Evolutionary conservation across 1,139 yeast genomes (phyloP).

Genomic region (Magnusiomyces suaveolens): DNA sequence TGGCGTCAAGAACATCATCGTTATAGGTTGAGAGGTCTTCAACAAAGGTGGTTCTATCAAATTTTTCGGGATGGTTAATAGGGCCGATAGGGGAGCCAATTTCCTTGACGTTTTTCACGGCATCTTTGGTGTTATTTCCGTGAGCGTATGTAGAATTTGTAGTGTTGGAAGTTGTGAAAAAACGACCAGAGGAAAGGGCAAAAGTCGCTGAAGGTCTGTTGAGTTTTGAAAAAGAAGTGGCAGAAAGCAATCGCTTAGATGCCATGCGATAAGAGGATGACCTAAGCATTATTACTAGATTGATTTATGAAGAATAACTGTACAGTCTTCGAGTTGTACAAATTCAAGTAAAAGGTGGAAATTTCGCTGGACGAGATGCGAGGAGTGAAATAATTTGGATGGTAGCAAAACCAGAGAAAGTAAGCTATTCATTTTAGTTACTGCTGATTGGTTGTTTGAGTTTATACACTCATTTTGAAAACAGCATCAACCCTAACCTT

Average conservation of each 20-base stretch:
- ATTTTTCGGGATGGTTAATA: conserved; percentile 27
- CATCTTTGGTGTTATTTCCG: conserved; percentile 13
- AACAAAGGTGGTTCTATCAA: conserved; percentile 29
- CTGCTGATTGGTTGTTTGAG: neutral
- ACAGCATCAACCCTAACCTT: too few species aligned
- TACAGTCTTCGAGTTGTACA: too few species aligned
- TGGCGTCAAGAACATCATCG: conserved; percentile 22
- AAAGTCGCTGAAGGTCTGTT: neutral
- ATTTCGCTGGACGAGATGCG: too few species aligned
- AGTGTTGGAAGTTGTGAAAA: conserved; percentile 11
- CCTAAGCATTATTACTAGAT: conserved; percentile 5
- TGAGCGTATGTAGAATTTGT: conserved; percentile 9
- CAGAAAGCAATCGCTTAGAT: conserved; percentile 1
- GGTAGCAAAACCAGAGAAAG: too few species aligned
- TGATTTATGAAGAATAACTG: too few species aligned
- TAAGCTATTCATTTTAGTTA: neutral
- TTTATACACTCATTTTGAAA: too few species aligned
- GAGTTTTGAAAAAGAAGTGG: neutral
- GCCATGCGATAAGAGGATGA: conserved; percentile 5
- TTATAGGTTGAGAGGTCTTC: conserved; percentile 28
- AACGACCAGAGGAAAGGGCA: neutral
- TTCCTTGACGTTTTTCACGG: conserved; percentile 21
- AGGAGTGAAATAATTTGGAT: neutral
- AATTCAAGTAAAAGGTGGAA: too few species aligned
- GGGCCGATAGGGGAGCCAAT: conserved; percentile 30